Conservation (phyloP, 257 asterid genomes). For the Ilex aquifolium region DNA sequence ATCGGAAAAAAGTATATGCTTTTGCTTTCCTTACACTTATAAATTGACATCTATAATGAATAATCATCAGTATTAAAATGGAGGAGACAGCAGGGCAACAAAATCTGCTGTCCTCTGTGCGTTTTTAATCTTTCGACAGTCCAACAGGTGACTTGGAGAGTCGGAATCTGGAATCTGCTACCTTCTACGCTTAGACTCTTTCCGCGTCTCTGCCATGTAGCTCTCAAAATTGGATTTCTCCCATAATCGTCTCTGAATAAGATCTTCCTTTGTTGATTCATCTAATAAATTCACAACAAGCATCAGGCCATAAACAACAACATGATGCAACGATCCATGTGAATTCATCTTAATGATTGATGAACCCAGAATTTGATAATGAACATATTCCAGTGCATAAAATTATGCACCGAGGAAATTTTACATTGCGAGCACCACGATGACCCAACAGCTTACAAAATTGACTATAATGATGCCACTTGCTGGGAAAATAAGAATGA, state of each 20-base stretch:
- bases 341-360: no score
- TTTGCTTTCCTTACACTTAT: no score
- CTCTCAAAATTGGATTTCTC: slow-evolving; percentile 70
- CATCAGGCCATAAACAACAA: slow-evolving; percentile 7
- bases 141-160: neutral
- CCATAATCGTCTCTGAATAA: slow-evolving; percentile 75
- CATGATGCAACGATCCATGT: neutral
- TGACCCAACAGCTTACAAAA: no score
- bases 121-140: no score
- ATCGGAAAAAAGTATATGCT: no score
- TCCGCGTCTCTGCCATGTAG: slow-evolving; percentile 71
- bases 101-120: no score
- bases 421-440: neutral
- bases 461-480: neutral
- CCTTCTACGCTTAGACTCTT: slow-evolving; percentile 91
- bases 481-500: neutral
- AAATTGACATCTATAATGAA: no score
- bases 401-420: neutral
- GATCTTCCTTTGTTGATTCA: slow-evolving; percentile 65
- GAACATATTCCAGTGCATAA: neutral
- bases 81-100: neutral
- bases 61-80: neutral
- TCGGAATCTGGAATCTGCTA: slow-evolving; percentile 18
- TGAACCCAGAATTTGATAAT: no score
- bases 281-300: slow-evolving; percentile 30